These are phyloP conservation scores for Cystobasidium ongulense DNA, from an alignment of 768 basidiomycete species.

Conservation along the genomic window DNA sequence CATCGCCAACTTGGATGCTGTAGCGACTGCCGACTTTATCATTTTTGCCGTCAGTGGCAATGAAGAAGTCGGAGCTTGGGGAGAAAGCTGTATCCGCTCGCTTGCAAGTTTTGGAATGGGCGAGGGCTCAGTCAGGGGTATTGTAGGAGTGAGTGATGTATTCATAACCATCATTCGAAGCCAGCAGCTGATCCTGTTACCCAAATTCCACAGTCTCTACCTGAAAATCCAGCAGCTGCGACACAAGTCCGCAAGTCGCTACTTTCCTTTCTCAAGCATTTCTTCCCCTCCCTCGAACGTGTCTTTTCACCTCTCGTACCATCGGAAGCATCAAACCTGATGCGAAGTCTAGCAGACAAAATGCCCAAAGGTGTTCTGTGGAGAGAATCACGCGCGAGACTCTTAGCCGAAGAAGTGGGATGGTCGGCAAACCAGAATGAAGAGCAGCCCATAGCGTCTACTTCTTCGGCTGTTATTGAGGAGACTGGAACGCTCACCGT, in stretches of 20 bases:
- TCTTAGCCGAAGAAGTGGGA: constrained; percentile 23
- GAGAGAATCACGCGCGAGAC: constrained; percentile 58
- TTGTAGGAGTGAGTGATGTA: constrained; percentile 35
- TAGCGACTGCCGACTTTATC: constrained; percentile 45
- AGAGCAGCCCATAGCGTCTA: background rate
- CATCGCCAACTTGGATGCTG: constrained; percentile 29
- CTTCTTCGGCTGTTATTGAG: constrained; percentile 39
- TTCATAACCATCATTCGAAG: background rate
- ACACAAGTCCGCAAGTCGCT: constrained; percentile 71
- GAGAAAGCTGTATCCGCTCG: constrained; percentile 75
- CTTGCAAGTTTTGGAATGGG: constrained; percentile 87
- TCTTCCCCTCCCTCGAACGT: constrained; percentile 70
- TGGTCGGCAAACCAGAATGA: constrained; percentile 33
- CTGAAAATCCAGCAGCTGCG: constrained; percentile 30
- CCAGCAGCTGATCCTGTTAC: no score
- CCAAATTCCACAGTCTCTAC: constrained; percentile 35
- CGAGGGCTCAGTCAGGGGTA: constrained; percentile 57
- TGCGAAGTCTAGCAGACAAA: constrained; percentile 75
- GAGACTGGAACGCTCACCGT: constrained; percentile 60
- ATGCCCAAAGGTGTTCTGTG: constrained; percentile 69
- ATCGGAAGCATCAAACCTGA: constrained; percentile 62
- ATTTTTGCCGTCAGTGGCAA: constrained; percentile 73
- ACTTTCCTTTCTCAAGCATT: constrained; percentile 89
- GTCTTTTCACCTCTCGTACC: constrained; percentile 59
- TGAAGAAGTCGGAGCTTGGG: constrained; percentile 73